Evolutionary conservation across 768 basidiomycete genomes (phyloP), one percentile per base, ranked within the genome.

Genomic region (Megacollybia marginata): DNA sequence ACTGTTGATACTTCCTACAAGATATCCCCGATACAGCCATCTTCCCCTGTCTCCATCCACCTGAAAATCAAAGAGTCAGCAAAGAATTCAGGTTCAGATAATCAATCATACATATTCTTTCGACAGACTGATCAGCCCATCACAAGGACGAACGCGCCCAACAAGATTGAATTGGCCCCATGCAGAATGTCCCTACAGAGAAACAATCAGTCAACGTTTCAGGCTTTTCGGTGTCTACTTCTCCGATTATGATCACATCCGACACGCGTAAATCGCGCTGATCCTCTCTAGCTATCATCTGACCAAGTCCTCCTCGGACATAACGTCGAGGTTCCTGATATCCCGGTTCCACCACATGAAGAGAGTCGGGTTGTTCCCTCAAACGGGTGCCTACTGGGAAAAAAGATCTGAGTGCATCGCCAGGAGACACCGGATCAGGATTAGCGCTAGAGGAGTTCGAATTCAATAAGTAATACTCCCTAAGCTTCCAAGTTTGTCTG

Each of bases 401-500:
- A 59, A 78, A 76, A 0, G 82, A 84, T 33, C 72, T 72, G 28
- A 86, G 63, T 1, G 85, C 77, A 54, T 86, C 78, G 0, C 87
- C 88, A 0, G 72, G 57, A 28, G 72, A 67, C 13, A 88, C 54
- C 10, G 79, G 73, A 8, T 59, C 52, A n/a, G 54, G 43, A 44
- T 54, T 49, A 49, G 64, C 64, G 9, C 54, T 50, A 43, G n/a
- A 18, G 18, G 18, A 13, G 18, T 8, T 40, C 13, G 38, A 18
- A 8, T 40, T 18, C 46, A 71, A 42, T 12, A 88, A 67, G 57
- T 88, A 80, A 57, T 90, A 80, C 63, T 92, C 89, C 33, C 80
- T 79, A 40, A 96, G 67, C 58, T 83, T 85, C 92, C 92, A 95
- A 0, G 91, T 91, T 60, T 96, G 93, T 15, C 79, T 82, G 63